These are phyloP conservation scores for Arachis hypogaea DNA, from an alignment of 306 rosid species.

Conservation along the genomic window DNA sequence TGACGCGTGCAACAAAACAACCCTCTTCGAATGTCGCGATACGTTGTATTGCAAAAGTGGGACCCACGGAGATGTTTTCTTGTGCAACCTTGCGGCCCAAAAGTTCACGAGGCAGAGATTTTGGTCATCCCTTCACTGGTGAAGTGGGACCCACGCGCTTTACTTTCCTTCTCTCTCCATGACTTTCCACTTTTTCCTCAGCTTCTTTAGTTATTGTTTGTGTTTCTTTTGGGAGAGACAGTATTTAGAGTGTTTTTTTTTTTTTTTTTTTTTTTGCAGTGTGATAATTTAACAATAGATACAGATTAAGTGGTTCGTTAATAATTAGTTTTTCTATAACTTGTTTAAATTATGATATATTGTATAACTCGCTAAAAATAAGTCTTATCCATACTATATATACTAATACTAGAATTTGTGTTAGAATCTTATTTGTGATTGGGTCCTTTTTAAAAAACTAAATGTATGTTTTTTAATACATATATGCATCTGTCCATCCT, in stretches of 20 bases:
- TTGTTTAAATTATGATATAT: too few species aligned
- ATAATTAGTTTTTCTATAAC: too few species aligned
- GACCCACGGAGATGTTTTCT: conserved; percentile 33
- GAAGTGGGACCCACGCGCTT: conserved; percentile 71
- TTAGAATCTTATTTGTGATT: too few species aligned
- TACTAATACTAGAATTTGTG: too few species aligned
- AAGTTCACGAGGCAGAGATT: conserved; percentile 48
- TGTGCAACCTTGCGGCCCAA: conserved; percentile 43
- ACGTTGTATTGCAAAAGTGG: conserved; percentile 27
- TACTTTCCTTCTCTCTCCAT: conserved; percentile 1
- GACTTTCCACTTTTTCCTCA: neutral
- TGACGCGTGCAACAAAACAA: conserved; percentile 26
- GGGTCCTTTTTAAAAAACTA: too few species aligned
- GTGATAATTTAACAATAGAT: neutral
- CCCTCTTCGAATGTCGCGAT: conserved; percentile 11
- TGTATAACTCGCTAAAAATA: too few species aligned
- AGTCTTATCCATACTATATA: too few species aligned
- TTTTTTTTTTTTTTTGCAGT: neutral
- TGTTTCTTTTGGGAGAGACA: neutral
- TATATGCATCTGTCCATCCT: too few species aligned
- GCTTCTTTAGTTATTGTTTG: neutral
- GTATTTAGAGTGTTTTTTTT: neutral
- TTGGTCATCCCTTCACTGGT: conserved; percentile 35
- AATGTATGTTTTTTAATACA: too few species aligned
- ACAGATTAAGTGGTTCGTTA: too few species aligned